Percentiles rank a stretch among this genome's conserved stretches.
Evolutionary conservation across 2,329 filamentous ascomycete species (phyloP).

Genomic region (Cercospora citrullina): DNA sequence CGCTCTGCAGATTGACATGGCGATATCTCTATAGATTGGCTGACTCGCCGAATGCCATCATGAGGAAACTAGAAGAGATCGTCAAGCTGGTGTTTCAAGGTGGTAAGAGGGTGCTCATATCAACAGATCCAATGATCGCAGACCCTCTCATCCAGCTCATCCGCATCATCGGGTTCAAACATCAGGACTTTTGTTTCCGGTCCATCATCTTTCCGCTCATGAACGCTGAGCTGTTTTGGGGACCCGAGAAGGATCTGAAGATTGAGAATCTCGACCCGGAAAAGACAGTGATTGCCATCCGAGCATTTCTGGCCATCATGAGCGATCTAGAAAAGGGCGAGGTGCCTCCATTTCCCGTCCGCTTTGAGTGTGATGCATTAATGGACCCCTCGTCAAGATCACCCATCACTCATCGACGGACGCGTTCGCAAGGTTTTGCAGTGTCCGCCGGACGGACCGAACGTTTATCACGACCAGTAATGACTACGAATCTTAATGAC

Average conservation of each 20-base stretch:
- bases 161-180: conserved; percentile 88
- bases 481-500: conserved; percentile 66
- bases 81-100: conserved; percentile 79
- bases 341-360: conserved; percentile 79
- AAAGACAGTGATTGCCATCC: conserved; percentile 94
- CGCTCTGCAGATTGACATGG: conserved; percentile 88
- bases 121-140: conserved; percentile 77
- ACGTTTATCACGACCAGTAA: conserved; percentile 64
- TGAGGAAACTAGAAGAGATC: conserved; percentile 85
- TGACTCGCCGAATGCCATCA: conserved; percentile 66
- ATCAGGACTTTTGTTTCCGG: conserved; percentile 90
- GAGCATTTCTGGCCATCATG: conserved; percentile 91
- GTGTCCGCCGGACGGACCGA: conserved; percentile 57
- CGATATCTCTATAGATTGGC: conserved; percentile 81
- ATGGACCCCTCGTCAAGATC: conserved; percentile 42
- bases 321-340: conserved; percentile 85
- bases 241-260: conserved; percentile 65
- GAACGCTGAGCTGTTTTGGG: conserved; percentile 81
- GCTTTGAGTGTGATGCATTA: conserved; percentile 53
- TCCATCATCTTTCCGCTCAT: conserved; percentile 93
- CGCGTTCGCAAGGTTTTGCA: conserved; percentile 40
- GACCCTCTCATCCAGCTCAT: conserved; percentile 93
- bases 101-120: conserved; percentile 76
- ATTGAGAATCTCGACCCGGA: conserved; percentile 95
- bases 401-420: conserved; percentile 39